Evolutionary conservation across 2,329 filamentous ascomycete genomes (phyloP).

Genomic region (Talaromyces piceae): DNA sequence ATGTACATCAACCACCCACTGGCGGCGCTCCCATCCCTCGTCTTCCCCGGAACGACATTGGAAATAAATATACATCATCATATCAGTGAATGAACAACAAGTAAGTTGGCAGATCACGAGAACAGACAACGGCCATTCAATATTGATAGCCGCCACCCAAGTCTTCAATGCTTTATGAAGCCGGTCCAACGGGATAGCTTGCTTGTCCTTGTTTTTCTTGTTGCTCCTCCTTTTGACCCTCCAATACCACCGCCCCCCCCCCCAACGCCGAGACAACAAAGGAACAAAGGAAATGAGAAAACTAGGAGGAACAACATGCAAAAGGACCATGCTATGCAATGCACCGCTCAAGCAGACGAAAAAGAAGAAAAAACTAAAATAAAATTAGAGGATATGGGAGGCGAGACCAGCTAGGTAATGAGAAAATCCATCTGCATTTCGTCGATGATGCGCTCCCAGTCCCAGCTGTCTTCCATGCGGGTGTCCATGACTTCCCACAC

Average conservation of each 20-base stretch:
- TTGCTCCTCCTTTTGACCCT: too few species aligned
- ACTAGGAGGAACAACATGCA: slow-evolving; percentile 1
- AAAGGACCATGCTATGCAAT: slow-evolving; percentile 8
- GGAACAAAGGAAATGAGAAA: background rate
- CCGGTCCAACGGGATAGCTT: too few species aligned
- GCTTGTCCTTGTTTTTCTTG: too few species aligned
- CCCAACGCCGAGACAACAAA: slow-evolving; percentile 1
- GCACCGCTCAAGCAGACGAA: slow-evolving; percentile 6
- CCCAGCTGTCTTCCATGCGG: slow-evolving; percentile 51
- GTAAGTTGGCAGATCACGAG: too few species aligned
- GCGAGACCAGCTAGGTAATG: slow-evolving; percentile 40
- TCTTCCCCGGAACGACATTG: background rate
- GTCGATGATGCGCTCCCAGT: slow-evolving; percentile 56
- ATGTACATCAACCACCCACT: background rate
- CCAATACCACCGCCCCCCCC: background rate
- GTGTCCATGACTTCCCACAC: slow-evolving; percentile 56
- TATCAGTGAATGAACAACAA: background rate
- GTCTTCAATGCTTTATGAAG: too few species aligned
- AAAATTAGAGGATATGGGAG: too few species aligned
- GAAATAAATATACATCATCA: background rate
- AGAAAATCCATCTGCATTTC: slow-evolving; percentile 55
- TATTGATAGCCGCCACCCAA: too few species aligned
- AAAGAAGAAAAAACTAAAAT: too few species aligned
- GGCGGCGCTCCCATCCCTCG: too few species aligned
- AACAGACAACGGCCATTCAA: too few species aligned